Evolutionary conservation across 148 eudicot genomes (phyloP), one percentile per base, ranked within the genome.

Genomic region (Arctostaphylos glauca): DNA sequence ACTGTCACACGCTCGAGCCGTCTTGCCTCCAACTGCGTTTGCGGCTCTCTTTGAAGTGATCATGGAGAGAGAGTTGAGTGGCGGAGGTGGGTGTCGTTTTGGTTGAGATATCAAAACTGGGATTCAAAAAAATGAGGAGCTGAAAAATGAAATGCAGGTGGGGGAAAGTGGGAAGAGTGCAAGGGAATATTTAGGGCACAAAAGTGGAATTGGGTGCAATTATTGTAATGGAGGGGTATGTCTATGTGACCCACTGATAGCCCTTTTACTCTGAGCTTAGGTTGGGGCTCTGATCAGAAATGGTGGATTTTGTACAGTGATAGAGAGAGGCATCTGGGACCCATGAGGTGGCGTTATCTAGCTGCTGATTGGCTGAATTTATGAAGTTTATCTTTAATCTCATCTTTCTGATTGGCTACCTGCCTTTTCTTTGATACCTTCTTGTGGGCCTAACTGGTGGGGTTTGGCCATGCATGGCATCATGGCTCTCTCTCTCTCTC

Each of bases 1-100:
- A 70, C 84, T 87, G 68, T 95, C 96, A 80, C 98, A 95, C 2
- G 98, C 92, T 58, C 98, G 74, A 0, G 94, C 93, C 0, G 95
- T 92, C 67, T 95, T 95, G 5, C 92, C 98, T 2, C 94, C 92
- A 1, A 95, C 89, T 0, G 89, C 94, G 76, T 86, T 91, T 77
- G 78, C 58, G 6, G 98, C 94, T 4, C 86, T 78, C 15, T 89
- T 90, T 56, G 41, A 67, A 5, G 80, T 62, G 46, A 53, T 77
- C 81, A 73, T 83, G 74, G 68, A 53, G 31, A 43, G 76, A 73
- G 23, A 46, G 6, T 0, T 0, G 38, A 31, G 38, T 31, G 38
- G 38, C 38, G 38, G 38, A 31, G 38, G 38, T 31, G 38, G 38
- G 38, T 31, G 38, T 31, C 1, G 77, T 86, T 41, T 78, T 82